A percentile compares a stretch with the other conserved stretches of the same genome.
Conservation (phyloP, 2,329 filamentous ascomycete species). For the Colletotrichum sp. region DNA sequence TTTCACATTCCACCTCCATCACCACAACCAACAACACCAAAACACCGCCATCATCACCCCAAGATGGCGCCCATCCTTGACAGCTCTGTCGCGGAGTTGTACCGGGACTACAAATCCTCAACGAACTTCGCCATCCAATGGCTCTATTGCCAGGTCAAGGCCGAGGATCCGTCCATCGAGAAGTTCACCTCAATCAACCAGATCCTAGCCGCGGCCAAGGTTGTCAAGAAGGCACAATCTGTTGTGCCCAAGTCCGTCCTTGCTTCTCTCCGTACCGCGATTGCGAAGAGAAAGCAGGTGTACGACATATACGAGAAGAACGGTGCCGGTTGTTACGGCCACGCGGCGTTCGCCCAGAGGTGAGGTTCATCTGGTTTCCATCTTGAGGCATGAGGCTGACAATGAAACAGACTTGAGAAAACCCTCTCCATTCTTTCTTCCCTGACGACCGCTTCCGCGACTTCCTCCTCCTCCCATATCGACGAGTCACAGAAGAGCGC, state of each 20-base stretch:
- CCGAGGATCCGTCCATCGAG: neutral
- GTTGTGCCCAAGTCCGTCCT: neutral
- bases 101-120: neutral
- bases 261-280: neutral
- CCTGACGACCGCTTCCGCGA: neutral
- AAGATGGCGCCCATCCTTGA: neutral
- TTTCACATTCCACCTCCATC: neutral
- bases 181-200: neutral
- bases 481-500: neutral
- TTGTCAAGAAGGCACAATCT: neutral
- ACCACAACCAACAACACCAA: neutral
- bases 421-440: neutral
- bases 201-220: neutral
- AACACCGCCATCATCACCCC: neutral
- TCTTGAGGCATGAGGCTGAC: neutral
- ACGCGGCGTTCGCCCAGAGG: neutral
- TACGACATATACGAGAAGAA: neutral
- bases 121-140: neutral
- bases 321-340: neutral
- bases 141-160: neutral
- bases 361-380: neutral
- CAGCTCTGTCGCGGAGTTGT: neutral
- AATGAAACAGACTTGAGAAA: neutral
- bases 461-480: neutral
- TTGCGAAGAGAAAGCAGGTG: neutral